A percentile compares a stretch with the other conserved stretches of the same genome.
phyloP scores from a whole-genome alignment of 169 alveolate genomes.

The Plasmodium gaboni region DNA sequence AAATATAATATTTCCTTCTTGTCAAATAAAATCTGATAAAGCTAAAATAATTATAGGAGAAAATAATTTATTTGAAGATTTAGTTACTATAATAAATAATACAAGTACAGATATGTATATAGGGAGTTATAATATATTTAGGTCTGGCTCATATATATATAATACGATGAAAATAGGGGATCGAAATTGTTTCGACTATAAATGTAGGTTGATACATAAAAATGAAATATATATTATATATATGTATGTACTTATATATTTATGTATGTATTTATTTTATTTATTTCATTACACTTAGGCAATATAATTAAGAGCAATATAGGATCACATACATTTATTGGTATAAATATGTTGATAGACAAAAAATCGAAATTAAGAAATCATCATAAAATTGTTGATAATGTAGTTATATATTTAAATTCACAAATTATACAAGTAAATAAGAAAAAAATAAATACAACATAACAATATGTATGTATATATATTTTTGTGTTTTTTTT shows the following conservation, averaged over 20 bases:
- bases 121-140: constrained; percentile 60
- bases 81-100: constrained; percentile 44
- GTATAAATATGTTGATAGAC: constrained; percentile 18
- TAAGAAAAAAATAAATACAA: constrained; percentile 16
- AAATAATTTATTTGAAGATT: constrained; percentile 58
- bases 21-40: neutral
- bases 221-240: neutral
- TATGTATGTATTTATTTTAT: neutral
- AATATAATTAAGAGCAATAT: constrained; percentile 17
- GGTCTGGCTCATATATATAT: constrained; percentile 49
- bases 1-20: constrained; percentile 65
- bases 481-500: neutral
- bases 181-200: constrained; percentile 52
- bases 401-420: constrained; percentile 13
- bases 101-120: constrained; percentile 47
- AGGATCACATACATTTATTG: constrained; percentile 18
- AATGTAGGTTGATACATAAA: constrained; percentile 5
- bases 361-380: neutral
- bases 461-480: neutral
- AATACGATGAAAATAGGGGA: constrained; percentile 38
- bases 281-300: constrained; percentile 10
- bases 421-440: constrained; percentile 29
- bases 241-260: neutral
- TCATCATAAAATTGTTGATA: neutral
- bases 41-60: constrained; percentile 47